Percentiles rank a stretch among this genome's conserved stretches.
Evolutionary conservation across 2,329 filamentous ascomycete genomes (phyloP).

Genomic region (Sporothrix euskadiensis): DNA sequence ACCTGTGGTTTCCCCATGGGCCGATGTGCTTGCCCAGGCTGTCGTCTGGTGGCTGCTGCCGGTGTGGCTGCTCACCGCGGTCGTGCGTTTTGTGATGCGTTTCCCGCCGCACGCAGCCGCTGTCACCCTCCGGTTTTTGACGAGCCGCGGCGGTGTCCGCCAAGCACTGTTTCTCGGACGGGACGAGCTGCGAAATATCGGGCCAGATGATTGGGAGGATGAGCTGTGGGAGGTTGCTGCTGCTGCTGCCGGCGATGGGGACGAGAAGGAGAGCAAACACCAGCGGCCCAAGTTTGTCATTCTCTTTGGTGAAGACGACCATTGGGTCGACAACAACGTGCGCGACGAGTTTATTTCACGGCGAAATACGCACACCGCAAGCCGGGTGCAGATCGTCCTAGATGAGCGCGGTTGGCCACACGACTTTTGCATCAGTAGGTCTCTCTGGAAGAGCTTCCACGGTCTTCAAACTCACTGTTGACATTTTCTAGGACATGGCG

Average conservation of each 20-base stretch:
- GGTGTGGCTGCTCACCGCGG: constrained; percentile 42
- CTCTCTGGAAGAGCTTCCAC: neutral
- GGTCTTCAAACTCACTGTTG: constrained; percentile 23
- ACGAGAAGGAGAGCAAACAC: neutral
- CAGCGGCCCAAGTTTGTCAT: constrained; percentile 56
- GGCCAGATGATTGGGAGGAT: constrained; percentile 59
- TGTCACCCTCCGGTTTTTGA: constrained; percentile 56
- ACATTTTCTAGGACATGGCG: constrained; percentile 46
- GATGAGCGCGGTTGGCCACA: constrained; percentile 59
- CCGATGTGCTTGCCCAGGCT: constrained; percentile 45
- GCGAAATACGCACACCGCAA: constrained; percentile 37
- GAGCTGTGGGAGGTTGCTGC: constrained; percentile 55
- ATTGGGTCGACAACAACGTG: constrained; percentile 61
- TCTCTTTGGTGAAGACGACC: constrained; percentile 60
- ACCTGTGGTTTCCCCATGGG: constrained; percentile 46
- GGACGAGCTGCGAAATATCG: constrained; percentile 61
- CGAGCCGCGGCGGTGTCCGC: constrained; percentile 58
- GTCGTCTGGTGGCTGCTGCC: constrained; percentile 49
- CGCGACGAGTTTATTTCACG: constrained; percentile 58
- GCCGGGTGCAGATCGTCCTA: constrained; percentile 52
- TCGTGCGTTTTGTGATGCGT: constrained; percentile 46
- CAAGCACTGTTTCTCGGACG: constrained; percentile 61
- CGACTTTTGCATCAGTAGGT: constrained; percentile 60
- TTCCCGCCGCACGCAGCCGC: constrained; percentile 52
- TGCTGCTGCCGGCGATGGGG: constrained; percentile 24